phyloP scores from a whole-genome alignment of 371 early-diverging fungal species.

The Funneliformis caledonium region DNA sequence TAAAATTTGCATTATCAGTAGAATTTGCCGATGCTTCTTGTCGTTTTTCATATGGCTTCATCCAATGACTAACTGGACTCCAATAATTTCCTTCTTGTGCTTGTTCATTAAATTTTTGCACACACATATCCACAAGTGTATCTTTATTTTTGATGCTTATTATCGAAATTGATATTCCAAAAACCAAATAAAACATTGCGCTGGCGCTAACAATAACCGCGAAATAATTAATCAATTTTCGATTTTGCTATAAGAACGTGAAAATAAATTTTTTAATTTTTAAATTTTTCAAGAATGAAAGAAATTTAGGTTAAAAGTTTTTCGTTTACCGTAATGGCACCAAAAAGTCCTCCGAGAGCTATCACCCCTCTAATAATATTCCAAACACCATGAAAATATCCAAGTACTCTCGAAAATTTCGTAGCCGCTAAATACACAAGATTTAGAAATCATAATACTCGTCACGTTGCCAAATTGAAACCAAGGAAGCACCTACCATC shows the following conservation, averaged over 20 bases:
- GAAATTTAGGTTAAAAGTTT: background rate
- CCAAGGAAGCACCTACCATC: background rate
- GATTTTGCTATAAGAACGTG: background rate
- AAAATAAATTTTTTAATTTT: background rate
- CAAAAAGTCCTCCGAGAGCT: conserved; percentile 1
- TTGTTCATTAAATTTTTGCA: background rate
- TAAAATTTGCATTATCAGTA: background rate
- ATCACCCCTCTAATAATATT: conserved; percentile 2
- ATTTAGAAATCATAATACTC: background rate
- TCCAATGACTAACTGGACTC: background rate
- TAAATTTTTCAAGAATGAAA: background rate
- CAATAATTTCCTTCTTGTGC: background rate
- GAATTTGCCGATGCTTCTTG: background rate
- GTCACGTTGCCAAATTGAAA: background rate
- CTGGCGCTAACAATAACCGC: background rate
- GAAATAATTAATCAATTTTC: background rate
- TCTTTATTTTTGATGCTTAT: background rate
- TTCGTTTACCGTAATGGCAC: conserved; percentile 10
- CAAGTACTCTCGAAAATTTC: background rate
- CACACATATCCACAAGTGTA: background rate
- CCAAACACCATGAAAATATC: conserved; percentile 11
- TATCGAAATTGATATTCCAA: background rate
- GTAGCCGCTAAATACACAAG: background rate
- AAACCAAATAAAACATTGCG: conserved; percentile 3
- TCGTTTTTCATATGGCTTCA: conserved; percentile 9